These are phyloP conservation scores for Termitomyces sp. DNA, from an alignment of 768 basidiomycete species.

Conservation along the genomic window DNA sequence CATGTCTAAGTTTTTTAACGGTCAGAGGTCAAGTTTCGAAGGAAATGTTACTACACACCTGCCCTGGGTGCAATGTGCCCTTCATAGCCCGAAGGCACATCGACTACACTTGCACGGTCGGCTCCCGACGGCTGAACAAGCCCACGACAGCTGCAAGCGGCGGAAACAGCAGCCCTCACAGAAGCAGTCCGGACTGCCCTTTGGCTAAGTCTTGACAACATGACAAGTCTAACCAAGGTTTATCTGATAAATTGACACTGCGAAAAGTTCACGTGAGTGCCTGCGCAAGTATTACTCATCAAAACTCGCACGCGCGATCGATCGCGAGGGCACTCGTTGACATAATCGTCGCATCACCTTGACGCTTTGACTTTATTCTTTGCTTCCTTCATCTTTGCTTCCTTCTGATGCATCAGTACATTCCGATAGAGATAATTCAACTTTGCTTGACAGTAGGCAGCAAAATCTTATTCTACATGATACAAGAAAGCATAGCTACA, in stretches of 20 bases:
- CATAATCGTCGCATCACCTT: too few relatives aligned
- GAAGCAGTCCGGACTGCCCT: slow-evolving; percentile 29
- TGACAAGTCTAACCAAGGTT: slow-evolving; percentile 24
- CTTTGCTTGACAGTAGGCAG: neutral
- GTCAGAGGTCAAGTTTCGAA: neutral
- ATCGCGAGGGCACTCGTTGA: neutral
- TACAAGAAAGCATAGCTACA: slow-evolving; percentile 24
- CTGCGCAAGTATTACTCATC: neutral
- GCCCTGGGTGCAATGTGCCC: slow-evolving; percentile 64
- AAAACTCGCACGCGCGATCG: neutral
- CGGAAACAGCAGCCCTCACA: slow-evolving; percentile 23
- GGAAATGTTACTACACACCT: slow-evolving; percentile 36
- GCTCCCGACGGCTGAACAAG: slow-evolving; percentile 82
- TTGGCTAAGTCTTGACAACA: slow-evolving; percentile 56
- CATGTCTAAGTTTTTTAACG: slow-evolving; percentile 55
- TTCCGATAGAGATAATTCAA: neutral
- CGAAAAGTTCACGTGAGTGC: neutral
- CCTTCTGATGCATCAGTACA: neutral
- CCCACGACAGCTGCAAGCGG: slow-evolving; percentile 36
- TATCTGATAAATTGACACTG: slow-evolving; percentile 13
- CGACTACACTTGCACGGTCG: slow-evolving; percentile 79
- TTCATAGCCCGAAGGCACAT: slow-evolving; percentile 72
- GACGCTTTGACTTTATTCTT: too few relatives aligned
- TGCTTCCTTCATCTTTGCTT: too few relatives aligned
- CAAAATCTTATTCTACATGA: neutral